Conservation (phyloP, 495 filamentous ascomycete genomes). For the Penicillium tannophilum region DNA sequence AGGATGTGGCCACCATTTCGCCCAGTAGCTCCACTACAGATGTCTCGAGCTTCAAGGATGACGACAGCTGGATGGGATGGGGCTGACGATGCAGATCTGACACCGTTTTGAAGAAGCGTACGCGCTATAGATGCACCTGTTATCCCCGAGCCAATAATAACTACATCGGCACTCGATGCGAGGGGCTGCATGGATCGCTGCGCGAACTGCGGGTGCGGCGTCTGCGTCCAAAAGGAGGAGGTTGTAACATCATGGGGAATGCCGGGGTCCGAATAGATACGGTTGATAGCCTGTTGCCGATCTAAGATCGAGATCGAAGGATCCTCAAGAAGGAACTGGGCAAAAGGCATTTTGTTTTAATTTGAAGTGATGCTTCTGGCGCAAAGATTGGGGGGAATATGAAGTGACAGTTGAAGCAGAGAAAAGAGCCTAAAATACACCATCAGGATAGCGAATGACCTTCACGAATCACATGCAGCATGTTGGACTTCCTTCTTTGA, state of each 20-base stretch:
- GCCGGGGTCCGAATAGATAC: conserved; percentile 33
- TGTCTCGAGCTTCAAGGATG: conserved; percentile 78
- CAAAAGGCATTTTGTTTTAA: conserved; percentile 29
- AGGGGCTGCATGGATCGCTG: conserved; percentile 62
- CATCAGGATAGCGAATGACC: neutral
- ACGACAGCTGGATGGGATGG: conserved; percentile 48
- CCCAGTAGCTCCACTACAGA: conserved; percentile 81
- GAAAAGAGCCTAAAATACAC: conserved; percentile 1
- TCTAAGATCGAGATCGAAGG: conserved; percentile 16
- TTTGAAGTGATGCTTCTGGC: neutral
- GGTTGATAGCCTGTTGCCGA: conserved; percentile 30
- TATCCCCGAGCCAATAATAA: conserved; percentile 74
- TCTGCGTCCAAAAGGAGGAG: conserved; percentile 72
- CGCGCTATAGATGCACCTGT: conserved; percentile 68
- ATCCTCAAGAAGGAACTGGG: conserved; percentile 22
- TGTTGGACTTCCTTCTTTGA: conserved; percentile 24
- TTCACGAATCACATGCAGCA: conserved; percentile 18
- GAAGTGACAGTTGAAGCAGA: neutral
- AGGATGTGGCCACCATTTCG: conserved; percentile 51
- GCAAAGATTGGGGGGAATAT: neutral
- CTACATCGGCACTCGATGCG: conserved; percentile 60
- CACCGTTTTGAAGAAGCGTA: conserved; percentile 51
- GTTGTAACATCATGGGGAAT: conserved; percentile 53
- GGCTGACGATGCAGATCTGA: conserved; percentile 28
- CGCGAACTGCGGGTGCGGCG: conserved; percentile 53